Evolutionary conservation across 2,329 filamentous ascomycete species (phyloP).

Genomic region (Ophiostoma angusticollis): DNA sequence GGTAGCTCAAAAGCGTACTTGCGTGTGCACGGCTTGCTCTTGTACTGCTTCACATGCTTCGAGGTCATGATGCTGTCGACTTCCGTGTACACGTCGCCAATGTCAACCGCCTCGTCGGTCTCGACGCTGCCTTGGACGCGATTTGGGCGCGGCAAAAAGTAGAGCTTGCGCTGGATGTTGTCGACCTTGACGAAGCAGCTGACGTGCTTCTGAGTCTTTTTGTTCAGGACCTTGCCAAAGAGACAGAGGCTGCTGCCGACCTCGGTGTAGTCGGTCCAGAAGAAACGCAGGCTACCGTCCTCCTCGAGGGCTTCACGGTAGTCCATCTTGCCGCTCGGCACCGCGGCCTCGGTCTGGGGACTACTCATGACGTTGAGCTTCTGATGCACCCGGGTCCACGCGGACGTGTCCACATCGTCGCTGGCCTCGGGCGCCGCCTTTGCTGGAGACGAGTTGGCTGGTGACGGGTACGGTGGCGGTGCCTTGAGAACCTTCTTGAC

Average conservation of each 20-base stretch:
- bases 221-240: slow-evolving; percentile 93
- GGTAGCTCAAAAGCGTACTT: slow-evolving; percentile 94
- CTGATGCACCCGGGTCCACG: slow-evolving; percentile 79
- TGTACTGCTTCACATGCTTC: slow-evolving; percentile 76
- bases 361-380: slow-evolving; percentile 77
- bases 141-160: slow-evolving; percentile 70
- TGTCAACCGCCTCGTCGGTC: slow-evolving; percentile 66
- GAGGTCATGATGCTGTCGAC: slow-evolving; percentile 81
- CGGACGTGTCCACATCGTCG: slow-evolving; percentile 58
- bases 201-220: slow-evolving; percentile 61
- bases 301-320: slow-evolving; percentile 80
- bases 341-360: slow-evolving; percentile 41
- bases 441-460: slow-evolving; percentile 63
- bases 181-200: slow-evolving; percentile 96
- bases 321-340: slow-evolving; percentile 72
- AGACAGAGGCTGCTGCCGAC: slow-evolving; percentile 82
- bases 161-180: slow-evolving; percentile 85
- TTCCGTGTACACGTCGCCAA: slow-evolving; percentile 83
- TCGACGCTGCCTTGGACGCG: slow-evolving; percentile 45
- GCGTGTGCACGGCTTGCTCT: slow-evolving; percentile 77
- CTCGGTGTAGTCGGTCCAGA: slow-evolving; percentile 95
- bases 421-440: slow-evolving; percentile 22
- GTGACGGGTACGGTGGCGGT: slow-evolving; percentile 49
- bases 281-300: slow-evolving; percentile 84
- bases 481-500: slow-evolving; percentile 62